Conservation (phyloP, 2,329 filamentous ascomycete species). For the Elsinoe ampelina region DNA sequence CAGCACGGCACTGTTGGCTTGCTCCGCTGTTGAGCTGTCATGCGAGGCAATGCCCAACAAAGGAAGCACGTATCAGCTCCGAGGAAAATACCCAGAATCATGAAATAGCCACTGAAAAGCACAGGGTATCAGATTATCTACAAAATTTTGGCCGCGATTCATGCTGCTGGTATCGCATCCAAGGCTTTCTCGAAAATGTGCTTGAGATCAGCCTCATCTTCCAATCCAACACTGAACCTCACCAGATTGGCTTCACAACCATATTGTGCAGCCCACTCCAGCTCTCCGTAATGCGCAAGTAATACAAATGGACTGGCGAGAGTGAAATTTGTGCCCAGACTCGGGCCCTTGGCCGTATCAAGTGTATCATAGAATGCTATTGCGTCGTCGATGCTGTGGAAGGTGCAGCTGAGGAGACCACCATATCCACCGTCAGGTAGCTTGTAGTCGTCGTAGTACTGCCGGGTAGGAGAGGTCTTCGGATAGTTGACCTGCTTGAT, state of each 20-base stretch:
- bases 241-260: constrained; percentile 75
- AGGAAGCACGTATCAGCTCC: too few relatives aligned
- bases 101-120: not conserved
- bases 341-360: constrained; percentile 86
- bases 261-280: constrained; percentile 79
- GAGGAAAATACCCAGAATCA: not conserved
- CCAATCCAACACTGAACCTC: constrained; percentile 80
- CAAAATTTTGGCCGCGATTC: not conserved
- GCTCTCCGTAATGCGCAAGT: constrained; percentile 80
- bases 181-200: constrained; percentile 61
- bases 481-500: constrained; percentile 84
- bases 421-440: constrained; percentile 75
- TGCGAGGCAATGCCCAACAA: too few relatives aligned
- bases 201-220: constrained; percentile 61
- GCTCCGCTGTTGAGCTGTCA: too few relatives aligned
- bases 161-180: constrained; percentile 37
- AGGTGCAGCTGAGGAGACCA: constrained; percentile 73
- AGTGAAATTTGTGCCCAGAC: constrained; percentile 93
- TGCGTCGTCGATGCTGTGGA: constrained; percentile 60
- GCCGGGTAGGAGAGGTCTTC: constrained; percentile 59
- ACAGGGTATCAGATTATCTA: not conserved
- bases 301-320: constrained; percentile 72
- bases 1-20: not conserved
- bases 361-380: constrained; percentile 76
- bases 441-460: constrained; percentile 70